These are phyloP conservation scores for Penicillium occitanis DNA, from an alignment of 2,329 filamentous ascomycete species.

Conservation along the genomic window DNA sequence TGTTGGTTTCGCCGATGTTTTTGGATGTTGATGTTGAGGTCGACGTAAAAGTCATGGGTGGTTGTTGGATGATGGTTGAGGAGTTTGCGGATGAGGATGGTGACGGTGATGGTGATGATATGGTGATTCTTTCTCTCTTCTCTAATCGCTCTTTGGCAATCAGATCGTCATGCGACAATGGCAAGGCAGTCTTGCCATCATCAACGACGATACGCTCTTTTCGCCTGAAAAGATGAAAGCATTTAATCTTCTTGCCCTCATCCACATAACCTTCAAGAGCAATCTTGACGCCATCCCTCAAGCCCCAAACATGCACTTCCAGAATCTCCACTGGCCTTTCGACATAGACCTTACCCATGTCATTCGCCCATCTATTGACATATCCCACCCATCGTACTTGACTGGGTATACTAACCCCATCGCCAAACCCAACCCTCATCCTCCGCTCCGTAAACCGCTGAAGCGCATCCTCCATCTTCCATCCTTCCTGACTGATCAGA, in stretches of 20 bases:
- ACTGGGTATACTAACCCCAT: slow-evolving; percentile 88
- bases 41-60: slow-evolving; percentile 22
- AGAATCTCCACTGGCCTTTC: slow-evolving; percentile 81
- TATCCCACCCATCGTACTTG: slow-evolving; percentile 87
- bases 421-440: slow-evolving; percentile 86
- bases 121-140: not conserved
- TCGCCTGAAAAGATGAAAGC: slow-evolving; percentile 75
- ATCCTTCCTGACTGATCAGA: slow-evolving; percentile 80
- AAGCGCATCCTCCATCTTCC: slow-evolving; percentile 64
- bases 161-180: slow-evolving; percentile 48
- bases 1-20: slow-evolving; percentile 46
- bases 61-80: slow-evolving; percentile 14
- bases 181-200: slow-evolving; percentile 48
- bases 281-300: slow-evolving; percentile 84
- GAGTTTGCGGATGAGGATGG: slow-evolving; percentile 18
- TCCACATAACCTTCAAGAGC: slow-evolving; percentile 81
- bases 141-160: slow-evolving; percentile 41
- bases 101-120: slow-evolving; percentile 23
- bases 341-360: slow-evolving; percentile 71
- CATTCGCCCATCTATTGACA: slow-evolving; percentile 79
- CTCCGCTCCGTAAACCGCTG: slow-evolving; percentile 73
- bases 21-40: slow-evolving; percentile 39
- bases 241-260: slow-evolving; percentile 82
- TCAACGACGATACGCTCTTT: slow-evolving; percentile 61
- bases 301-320: slow-evolving; percentile 86